A percentile compares a stretch with the other conserved stretches of the same genome.
phyloP scores from a whole-genome alignment of 73 alveolate species.

The Tetrahymena thermophila region DNA sequence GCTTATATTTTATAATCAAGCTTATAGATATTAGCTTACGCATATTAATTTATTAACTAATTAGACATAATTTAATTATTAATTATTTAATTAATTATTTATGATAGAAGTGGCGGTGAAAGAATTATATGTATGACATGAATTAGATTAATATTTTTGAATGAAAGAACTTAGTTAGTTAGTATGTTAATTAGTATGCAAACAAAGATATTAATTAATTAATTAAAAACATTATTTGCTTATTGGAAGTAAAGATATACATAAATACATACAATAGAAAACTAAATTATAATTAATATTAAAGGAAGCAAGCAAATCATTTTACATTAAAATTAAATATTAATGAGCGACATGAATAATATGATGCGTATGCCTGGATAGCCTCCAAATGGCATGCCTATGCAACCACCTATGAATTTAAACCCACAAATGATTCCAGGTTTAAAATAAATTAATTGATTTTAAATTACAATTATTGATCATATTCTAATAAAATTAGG shows the following conservation, averaged over 20 bases:
- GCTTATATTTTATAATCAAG: no score
- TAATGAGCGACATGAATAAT: not conserved
- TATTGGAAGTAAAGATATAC: not conserved
- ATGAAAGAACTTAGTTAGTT: not conserved
- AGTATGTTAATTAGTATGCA: not conserved
- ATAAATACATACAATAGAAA: not conserved
- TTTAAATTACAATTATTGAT: no score
- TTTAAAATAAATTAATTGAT: not conserved
- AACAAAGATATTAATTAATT: not conserved
- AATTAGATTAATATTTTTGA: no score
- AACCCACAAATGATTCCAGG: not conserved
- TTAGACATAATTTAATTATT: not conserved
- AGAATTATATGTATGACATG: not conserved
- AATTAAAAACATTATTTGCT: not conserved
- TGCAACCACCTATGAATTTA: not conserved
- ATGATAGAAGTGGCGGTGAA: not conserved
- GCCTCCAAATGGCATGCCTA: not conserved
- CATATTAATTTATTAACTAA: no score
- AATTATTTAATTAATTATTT: no score
- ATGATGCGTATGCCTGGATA: slow-evolving; percentile 2
- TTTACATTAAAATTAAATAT: no score
- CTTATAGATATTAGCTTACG: not conserved
- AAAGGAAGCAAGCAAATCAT: not conserved
- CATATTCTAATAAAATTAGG: not conserved
- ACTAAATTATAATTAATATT: no score